Base-by-base conservation (phyloP, 176 grass and related monocot species). In the Aegilops tauschii region DNA sequence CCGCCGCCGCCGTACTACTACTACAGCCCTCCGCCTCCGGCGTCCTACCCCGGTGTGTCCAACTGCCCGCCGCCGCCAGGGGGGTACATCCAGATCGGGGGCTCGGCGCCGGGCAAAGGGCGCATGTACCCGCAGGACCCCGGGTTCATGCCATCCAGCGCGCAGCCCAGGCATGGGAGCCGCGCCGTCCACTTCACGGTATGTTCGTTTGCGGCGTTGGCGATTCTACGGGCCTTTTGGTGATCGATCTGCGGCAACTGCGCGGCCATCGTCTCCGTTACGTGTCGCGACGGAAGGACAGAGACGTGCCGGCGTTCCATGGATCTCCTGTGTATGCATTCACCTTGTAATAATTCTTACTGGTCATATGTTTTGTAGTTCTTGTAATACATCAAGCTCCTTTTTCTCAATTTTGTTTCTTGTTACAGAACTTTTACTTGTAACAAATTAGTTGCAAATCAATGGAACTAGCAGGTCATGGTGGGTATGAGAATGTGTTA, bases 61-160 rank as follows among this genome's bases (percentile, higher is more conserved):
- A 12, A 54, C 23, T 89, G 61, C 66, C 89, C 87, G 56, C 92
- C 92, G 37, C 87, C 92, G 4, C 87, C 92, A 12, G 86, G 68
- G 5, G 79, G 62, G 14, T 88, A 88, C 86, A 59, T 90, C 12
- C 36, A 88, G 21, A 69, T 86, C 35, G 88, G 86, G 12, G 84
- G 82, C 73, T 76, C 85, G 65, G 86, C 86, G 61, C 65, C 74
- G 1, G 85, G 85, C 61, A 85, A 45, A 65, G 73, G 84, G 12
- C 85, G 85, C 11, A 44, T 93, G 36, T 93, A 93, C 73, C 86
- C 84, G 80, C 81, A 86, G 89, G 83, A 94, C 82, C 83, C 92
- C 9, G 79, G 83, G 13, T 91, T 86, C 89, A 81, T 89, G 63
- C 89, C 89, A 4, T 79, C 82, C 73, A 42, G 21, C 80, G 92